Percentiles rank a stretch among this genome's conserved stretches.
Evolutionary conservation across 2,329 filamentous ascomycete genomes (phyloP).

Genomic region (Monilinia aucupariae): DNA sequence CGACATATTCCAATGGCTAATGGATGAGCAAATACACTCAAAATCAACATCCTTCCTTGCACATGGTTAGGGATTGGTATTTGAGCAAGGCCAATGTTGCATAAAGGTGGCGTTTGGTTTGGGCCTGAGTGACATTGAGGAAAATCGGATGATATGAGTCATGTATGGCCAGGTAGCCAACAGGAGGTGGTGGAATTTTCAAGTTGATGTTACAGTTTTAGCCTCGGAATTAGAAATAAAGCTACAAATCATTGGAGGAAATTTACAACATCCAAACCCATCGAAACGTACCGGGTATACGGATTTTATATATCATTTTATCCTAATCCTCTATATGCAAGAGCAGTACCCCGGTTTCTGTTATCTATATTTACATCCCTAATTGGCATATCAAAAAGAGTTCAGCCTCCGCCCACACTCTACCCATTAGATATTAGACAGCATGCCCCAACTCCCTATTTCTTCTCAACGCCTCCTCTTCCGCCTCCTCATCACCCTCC

Average conservation of each 20-base stretch:
- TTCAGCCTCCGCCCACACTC: neutral
- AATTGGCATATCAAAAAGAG: neutral
- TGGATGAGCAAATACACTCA: neutral
- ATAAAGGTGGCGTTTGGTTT: neutral
- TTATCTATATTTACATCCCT: neutral
- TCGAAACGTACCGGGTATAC: no score
- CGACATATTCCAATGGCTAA: neutral
- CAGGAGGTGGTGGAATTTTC: neutral
- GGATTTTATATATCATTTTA: no score
- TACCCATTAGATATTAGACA: neutral
- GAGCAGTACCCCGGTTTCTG: no score
- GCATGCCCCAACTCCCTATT: constrained; percentile 23
- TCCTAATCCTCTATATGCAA: no score
- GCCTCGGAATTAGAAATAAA: no score
- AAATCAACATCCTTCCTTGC: neutral
- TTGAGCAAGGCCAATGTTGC: neutral
- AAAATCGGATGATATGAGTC: neutral
- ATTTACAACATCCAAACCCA: no score
- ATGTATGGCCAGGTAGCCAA: neutral
- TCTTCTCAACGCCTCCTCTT: constrained; percentile 28
- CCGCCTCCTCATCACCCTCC: constrained; percentile 52
- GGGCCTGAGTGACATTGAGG: no score
- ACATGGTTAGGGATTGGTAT: neutral
- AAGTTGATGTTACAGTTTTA: no score
- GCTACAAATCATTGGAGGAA: no score